Evolutionary conservation across 768 basidiomycete genomes (phyloP), one percentile per base, ranked within the genome.

Genomic region (Leccinum sublutescens): DNA sequence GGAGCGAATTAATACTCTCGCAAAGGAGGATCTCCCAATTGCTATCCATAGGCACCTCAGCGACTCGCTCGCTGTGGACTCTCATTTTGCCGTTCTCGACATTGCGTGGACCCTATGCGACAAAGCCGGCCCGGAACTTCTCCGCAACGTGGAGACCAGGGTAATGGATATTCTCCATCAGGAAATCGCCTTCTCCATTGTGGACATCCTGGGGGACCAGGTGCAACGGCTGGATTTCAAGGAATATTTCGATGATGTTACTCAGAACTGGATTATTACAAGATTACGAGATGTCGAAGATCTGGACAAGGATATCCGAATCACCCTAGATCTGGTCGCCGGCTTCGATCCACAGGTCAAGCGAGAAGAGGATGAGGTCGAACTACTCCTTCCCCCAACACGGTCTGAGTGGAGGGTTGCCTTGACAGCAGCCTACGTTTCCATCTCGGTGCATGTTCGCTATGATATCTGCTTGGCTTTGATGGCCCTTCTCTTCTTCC

Each of bases 111-210:
- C 77, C 40, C 71, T 91, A 56, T 82, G 84, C 52, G 74, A 76
- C 57, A 83, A 80, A 65, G 69, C 90, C n/a, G 87, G 85, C 6
- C 80, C 82, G 10, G 82, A 81, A 52, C 73, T 80, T 34, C 78
- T 87, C 65, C 76, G 81, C 14, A 77, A 75, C 36, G 66, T 91
- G 61, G 89, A 93, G 68, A 77, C 70, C 56, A 78, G 82, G 54
- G 72, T 89, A 15, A 71, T 82, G 34, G 86, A 88, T 61, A 79
- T 89, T 56, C 73, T 89, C 55, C 88, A 85, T 56, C 90, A 93
- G 70, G 90, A 93, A 66, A 83, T 85, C 33, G 87, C 87, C 0
- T 92, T 90, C 72, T 84, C 89, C 2, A 87, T 88, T 60, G 80
- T 82, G 8, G 91, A 94, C 60, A 85, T 93, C 51, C 72, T 92